Evolutionary conservation across 345 rosid genomes (phyloP), one percentile per base, ranked within the genome.

Genomic region (Euphorbia peplus): DNA sequence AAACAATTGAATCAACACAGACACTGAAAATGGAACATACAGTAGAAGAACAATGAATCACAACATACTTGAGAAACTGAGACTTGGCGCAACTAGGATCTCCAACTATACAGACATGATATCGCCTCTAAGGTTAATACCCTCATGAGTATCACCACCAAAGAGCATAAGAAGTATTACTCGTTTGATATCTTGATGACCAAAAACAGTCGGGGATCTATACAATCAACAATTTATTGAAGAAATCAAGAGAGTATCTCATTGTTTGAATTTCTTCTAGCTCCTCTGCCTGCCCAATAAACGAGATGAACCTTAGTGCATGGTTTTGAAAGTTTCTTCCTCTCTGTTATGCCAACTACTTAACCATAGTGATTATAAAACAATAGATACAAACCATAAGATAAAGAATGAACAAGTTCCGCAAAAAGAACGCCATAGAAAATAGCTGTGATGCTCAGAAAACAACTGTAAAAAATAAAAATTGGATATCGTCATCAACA

Each of bases 71-170:
- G 73, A 95, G 99, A 79, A 91, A 95, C 72, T 95, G 97, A 67
- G 99, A 91, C 85, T 95, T 95, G 41, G 97, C 99, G 81, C 96
- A 91, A 74, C 99, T 95, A 69, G 99, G 99, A 80, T 95, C 99
- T 66, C 99, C 99, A 71, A 91, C 97, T 39, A 95, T 86, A 80
- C 97, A 89, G 64, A 91, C 97, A 79, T 93, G 78, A 95, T 88
- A 78, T 95, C 99, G 63, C 97, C 99, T 84, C 99, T 88, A 73
- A 95, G 84, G 77, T 88, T 95, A 79, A 95, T 91, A 72, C 97
- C 96, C 78, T 95, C 99, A 60, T 88, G 93, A 54, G 99, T 95
- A 28, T 83, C 90, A 14, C 97, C 99, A 16, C 97, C 95, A 77
- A 95, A 72, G 10, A 95, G 95, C 99, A 95, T 90, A 24, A 95